Evolutionary conservation across 306 rosid genomes (phyloP).

Genomic region (Rosa lucieae): DNA sequence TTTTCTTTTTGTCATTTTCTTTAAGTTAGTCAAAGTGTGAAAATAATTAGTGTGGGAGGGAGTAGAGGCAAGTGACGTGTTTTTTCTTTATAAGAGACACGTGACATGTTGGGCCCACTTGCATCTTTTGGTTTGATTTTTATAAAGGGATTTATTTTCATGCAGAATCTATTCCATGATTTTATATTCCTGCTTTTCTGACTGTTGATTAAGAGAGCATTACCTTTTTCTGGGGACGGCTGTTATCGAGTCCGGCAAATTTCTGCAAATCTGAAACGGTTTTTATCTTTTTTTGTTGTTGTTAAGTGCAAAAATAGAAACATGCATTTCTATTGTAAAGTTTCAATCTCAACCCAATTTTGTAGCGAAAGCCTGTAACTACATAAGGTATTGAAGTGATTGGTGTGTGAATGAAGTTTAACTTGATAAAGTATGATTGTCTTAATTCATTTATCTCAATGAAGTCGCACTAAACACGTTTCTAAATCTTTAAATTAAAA

Average conservation of each 20-base stretch:
- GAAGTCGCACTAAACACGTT: too few relatives aligned
- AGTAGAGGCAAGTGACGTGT: conserved; percentile 27
- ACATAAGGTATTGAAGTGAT: too few relatives aligned
- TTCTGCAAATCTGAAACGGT: too few relatives aligned
- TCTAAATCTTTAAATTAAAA: too few relatives aligned
- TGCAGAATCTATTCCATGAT: conserved; percentile 5
- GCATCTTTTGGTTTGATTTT: background rate
- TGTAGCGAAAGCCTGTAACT: too few relatives aligned
- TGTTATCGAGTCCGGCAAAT: background rate
- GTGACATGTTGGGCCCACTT: conserved; percentile 22
- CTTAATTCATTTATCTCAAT: too few relatives aligned
- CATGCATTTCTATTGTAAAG: too few relatives aligned
- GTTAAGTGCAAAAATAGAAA: background rate
- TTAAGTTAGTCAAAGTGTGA: background rate
- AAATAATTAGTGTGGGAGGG: background rate
- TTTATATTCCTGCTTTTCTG: background rate
- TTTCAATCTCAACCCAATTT: too few relatives aligned
- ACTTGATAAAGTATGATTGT: too few relatives aligned
- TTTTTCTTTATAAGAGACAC: background rate
- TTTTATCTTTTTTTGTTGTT: too few relatives aligned
- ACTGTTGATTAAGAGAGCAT: background rate
- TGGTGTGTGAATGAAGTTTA: too few relatives aligned
- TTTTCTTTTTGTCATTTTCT: too few relatives aligned
- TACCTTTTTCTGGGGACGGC: background rate
- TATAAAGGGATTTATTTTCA: background rate